Evolutionary conservation across 805 yeast species (phyloP).

Genomic region (Lachancea cidri): DNA sequence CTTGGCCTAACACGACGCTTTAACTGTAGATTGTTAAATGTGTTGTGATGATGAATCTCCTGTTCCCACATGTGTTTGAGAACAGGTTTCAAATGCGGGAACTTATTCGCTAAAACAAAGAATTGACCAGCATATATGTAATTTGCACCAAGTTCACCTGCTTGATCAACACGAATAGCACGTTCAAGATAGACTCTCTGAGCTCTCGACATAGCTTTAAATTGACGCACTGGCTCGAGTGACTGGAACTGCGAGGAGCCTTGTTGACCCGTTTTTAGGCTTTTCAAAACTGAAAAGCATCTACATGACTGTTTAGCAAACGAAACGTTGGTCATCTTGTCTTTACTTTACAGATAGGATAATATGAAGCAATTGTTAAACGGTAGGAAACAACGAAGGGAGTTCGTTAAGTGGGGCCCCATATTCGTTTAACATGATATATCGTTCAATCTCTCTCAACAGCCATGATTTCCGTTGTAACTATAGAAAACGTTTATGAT

Average conservation of each 20-base stretch:
- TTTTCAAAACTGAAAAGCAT: conserved; percentile 2
- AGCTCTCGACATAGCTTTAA: conserved; percentile 37
- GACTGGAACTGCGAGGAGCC: not conserved
- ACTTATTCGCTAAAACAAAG: conserved; percentile 59
- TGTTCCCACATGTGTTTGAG: conserved; percentile 98
- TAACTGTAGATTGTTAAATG: conserved; percentile 74
- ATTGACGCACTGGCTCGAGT: conserved; percentile 9
- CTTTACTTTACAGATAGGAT: too few species aligned
- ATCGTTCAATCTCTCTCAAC: too few species aligned
- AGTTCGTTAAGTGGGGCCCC: too few species aligned
- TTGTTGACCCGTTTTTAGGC: conserved; percentile 1
- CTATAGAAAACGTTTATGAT: conserved; percentile 42
- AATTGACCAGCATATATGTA: conserved; percentile 91
- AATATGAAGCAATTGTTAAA: too few species aligned
- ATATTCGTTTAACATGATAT: not conserved
- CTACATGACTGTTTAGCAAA: not conserved
- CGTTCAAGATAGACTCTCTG: conserved; percentile 70
- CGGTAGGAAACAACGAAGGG: too few species aligned
- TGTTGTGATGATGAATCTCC: conserved; percentile 83
- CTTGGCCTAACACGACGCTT: conserved; percentile 87
- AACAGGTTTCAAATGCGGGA: conserved; percentile 73
- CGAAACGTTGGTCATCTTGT: too few species aligned
- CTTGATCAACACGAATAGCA: conserved; percentile 89
- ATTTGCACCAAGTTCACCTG: conserved; percentile 96
- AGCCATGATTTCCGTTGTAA: not conserved